Evolutionary conservation across 225 moss, liverwort and hornwort genomes (phyloP), one percentile per base, ranked within the genome.

Genomic region (Sphagnum contortum): DNA sequence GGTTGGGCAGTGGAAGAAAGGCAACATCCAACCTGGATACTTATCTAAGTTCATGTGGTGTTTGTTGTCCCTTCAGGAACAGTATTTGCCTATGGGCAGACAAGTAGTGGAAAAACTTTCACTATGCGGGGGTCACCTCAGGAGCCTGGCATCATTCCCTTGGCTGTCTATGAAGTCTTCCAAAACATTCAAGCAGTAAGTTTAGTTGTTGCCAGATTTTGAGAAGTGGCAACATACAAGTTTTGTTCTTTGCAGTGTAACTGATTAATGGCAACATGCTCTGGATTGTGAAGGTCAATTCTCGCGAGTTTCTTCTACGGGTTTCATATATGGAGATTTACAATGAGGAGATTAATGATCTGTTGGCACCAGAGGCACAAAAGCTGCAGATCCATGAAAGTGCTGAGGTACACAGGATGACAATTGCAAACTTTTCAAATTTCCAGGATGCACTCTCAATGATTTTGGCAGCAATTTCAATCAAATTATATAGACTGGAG

Each of bases 321-420:
- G 90, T 96, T 45, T 92, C 95, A 45, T 96, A 96, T 59, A 90
- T 96, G 95, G 95, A 96, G 59, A 96, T 96, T 29, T 96, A 96
- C 65, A 96, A 96, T 65, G 95, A 96, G 68, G 95, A 96, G 69
- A 92, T 96, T 68, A 96, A 88, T 65, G 95, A 96, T 75, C 75
- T 96, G 61, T 69, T 96, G 74, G 85, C 92, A 74, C 95, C 95
- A 4, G 90, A 92, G 12, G 88, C 85, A 71, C 84, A 88, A 70
- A 96, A 88, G 81, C 80, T 96, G 68, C 90, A 96, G 83, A 80
- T 96, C 56, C 90, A 96, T 65, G 95, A 96, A 73, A 96, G 87
- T 77, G 2, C 62, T 57, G 95, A 96, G 95, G 95, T 92, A 70
- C 62, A 72, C 59, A 45, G 29, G 29, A 29, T 29, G 29, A 29